Evolutionary conservation across 768 basidiomycete genomes (phyloP).

Genomic region (Porphyrellus cyaneotinctus): DNA sequence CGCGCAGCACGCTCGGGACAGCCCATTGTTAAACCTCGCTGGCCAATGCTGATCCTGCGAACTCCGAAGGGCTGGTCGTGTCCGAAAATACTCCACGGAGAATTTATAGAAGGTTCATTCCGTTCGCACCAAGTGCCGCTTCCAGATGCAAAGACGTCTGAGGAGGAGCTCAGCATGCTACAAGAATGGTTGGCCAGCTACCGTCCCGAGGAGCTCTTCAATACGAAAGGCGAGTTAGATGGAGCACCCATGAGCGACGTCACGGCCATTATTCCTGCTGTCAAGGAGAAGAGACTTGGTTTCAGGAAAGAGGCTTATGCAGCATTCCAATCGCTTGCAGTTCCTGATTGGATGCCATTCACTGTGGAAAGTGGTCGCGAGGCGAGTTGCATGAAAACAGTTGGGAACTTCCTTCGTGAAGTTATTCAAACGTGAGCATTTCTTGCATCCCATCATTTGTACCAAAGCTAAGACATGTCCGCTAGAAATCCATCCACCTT

Average conservation of each 20-base stretch:
- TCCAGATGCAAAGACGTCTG: slow-evolving; percentile 60
- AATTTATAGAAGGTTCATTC: slow-evolving; percentile 78
- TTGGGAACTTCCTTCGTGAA: slow-evolving; percentile 53
- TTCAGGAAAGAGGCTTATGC: slow-evolving; percentile 66
- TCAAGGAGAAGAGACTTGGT: slow-evolving; percentile 60
- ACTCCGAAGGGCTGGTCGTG: slow-evolving; percentile 82
- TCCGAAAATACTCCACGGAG: slow-evolving; percentile 61
- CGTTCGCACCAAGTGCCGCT: slow-evolving; percentile 88
- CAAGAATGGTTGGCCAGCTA: slow-evolving; percentile 76
- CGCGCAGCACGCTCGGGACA: slow-evolving; percentile 69
- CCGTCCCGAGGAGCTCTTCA: slow-evolving; percentile 60
- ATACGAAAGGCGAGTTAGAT: slow-evolving; percentile 20
- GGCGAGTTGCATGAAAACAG: slow-evolving; percentile 73
- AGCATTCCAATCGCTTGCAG: slow-evolving; percentile 53
- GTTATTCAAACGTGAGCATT: slow-evolving; percentile 50
- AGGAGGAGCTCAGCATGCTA: slow-evolving; percentile 59
- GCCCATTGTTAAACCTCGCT: slow-evolving; percentile 83
- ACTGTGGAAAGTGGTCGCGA: slow-evolving; percentile 51
- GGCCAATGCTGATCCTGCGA: slow-evolving; percentile 83
- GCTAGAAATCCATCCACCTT: slow-evolving; percentile 69
- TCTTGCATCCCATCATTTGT: not conserved
- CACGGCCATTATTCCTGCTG: slow-evolving; percentile 54
- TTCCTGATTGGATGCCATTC: slow-evolving; percentile 62
- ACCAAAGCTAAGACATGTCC: not conserved
- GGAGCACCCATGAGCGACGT: slow-evolving; percentile 55